These are phyloP conservation scores for Emergomyces orientalis DNA, from an alignment of 2,329 filamentous ascomycete genomes.

Conservation along the genomic window DNA sequence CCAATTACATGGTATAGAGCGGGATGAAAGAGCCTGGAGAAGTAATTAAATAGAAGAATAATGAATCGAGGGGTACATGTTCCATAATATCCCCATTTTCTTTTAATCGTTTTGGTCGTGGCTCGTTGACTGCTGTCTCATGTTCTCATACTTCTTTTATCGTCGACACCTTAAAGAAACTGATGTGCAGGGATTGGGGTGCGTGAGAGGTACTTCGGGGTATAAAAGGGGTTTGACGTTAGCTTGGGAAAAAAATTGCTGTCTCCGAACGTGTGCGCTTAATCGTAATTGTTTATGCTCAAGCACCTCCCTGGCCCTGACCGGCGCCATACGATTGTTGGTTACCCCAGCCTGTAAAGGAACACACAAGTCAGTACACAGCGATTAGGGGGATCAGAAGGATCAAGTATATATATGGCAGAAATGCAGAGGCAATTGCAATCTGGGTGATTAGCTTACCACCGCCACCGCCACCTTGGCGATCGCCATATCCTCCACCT, in stretches of 20 bases:
- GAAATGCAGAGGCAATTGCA: neutral
- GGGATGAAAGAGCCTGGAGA: slow-evolving; percentile 3
- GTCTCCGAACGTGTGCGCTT: neutral
- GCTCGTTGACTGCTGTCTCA: slow-evolving; percentile 7
- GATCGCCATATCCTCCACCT: slow-evolving; percentile 15
- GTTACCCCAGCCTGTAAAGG: slow-evolving; percentile 13
- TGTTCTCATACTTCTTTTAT: slow-evolving; percentile 2
- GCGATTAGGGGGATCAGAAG: neutral
- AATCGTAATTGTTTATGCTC: slow-evolving; percentile 2
- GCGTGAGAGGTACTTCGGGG: neutral
- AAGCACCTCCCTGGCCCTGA: slow-evolving; percentile 12
- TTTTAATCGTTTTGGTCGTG: slow-evolving; percentile 1
- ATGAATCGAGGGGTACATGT: neutral
- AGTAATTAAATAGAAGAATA: neutral
- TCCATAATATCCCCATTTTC: slow-evolving; percentile 4
- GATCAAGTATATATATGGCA: neutral
- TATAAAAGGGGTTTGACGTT: neutral
- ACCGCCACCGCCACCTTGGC: slow-evolving; percentile 2
- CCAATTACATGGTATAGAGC: slow-evolving; percentile 5
- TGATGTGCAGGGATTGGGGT: neutral
- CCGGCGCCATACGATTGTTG: slow-evolving; percentile 9
- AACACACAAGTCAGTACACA: neutral
- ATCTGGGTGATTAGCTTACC: slow-evolving; percentile 2
- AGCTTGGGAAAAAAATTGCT: neutral
- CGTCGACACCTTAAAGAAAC: slow-evolving; percentile 1